Conservation (phyloP, 257 asterid genomes). For the Vinca minor region DNA sequence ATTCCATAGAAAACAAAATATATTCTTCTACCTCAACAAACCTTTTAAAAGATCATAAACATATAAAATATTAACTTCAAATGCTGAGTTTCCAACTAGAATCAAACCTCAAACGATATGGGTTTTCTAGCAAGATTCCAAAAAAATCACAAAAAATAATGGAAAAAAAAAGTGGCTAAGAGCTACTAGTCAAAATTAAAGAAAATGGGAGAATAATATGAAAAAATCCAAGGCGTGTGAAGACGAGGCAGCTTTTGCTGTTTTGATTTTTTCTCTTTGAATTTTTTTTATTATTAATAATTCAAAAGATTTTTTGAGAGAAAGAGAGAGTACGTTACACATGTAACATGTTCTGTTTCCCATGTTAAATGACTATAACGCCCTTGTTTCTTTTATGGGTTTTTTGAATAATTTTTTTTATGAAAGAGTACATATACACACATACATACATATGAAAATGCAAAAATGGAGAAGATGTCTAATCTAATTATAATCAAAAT, state of each 20-base stretch:
- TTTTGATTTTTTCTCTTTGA: conserved; percentile 6
- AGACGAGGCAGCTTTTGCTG: conserved; percentile 41
- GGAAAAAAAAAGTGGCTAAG: neutral
- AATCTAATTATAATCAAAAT: too few relatives aligned
- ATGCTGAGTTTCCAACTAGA: conserved; percentile 6
- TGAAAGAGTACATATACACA: too few relatives aligned
- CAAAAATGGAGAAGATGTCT: too few relatives aligned
- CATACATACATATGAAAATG: too few relatives aligned
- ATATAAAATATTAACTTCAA: neutral
- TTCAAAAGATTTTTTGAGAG: too few relatives aligned
- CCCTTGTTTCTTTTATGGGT: neutral
- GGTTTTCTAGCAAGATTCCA: conserved; percentile 3
- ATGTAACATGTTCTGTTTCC: conserved; percentile 11
- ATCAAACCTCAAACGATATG: conserved; percentile 9
- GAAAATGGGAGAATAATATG: conserved; percentile 12
- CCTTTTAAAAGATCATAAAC: neutral
- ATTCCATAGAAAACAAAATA: neutral
- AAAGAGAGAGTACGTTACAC: too few relatives aligned
- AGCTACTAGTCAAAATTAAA: neutral
- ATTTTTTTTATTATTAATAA: neutral
- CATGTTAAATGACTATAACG: neutral
- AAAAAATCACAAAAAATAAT: neutral
- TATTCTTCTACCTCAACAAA: neutral
- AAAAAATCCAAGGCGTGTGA: conserved; percentile 24
- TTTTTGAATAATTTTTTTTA: neutral